Evolutionary conservation across 805 yeast species (phyloP), one percentile per base, ranked within the genome.

Genomic region (Cyberlindnera japonica): DNA sequence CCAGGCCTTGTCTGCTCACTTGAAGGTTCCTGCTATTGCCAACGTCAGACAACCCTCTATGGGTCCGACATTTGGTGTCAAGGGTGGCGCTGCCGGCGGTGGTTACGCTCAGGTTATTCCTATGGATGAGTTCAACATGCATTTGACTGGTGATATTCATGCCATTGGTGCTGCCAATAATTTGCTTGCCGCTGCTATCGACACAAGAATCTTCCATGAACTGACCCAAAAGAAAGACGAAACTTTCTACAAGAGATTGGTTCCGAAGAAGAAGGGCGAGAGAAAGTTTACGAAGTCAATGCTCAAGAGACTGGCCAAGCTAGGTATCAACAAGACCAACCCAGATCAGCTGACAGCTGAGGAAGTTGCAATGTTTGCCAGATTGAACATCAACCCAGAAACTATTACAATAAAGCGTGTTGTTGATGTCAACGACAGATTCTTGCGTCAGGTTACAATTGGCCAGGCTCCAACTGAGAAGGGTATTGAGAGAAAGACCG

Each of bases 61-160:
- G 90, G 93, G 93, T 41, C 93, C 93, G 49, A 83, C 93, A 15
- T 83, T 83, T 56, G 93, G 93, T 67, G 82, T 83, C 51, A 83
- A 83, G 62, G 93, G 93, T 64, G 93, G 93, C 66, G 93, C 93
- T 51, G 93, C 93, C 7, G 93, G 93, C 61, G 91, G 93, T 62
- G 93, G 93, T 45, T 83, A 83, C 59, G 81, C 93, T 21, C 91
- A 83, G 64, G 93, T 83, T 23, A 82, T 83, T 59, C 93, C 93
- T 48, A 83, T 83, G 93, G 91, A 83, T 63, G 93, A 83, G 59
- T 83, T 83, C 69, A 83, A 83, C 68, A 75, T 83, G 83, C 91
- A 83, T 59, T 75, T 83, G 48, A 83, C 93, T 35, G 93, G 93
- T 61, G 93, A 83, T 63, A 83, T 84, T 45, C 93, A 84, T 60